Percentiles rank a stretch among this genome's conserved stretches.
phyloP scores from a whole-genome alignment of 2,329 filamentous ascomycete genomes.

The Cercospora zeina region DNA sequence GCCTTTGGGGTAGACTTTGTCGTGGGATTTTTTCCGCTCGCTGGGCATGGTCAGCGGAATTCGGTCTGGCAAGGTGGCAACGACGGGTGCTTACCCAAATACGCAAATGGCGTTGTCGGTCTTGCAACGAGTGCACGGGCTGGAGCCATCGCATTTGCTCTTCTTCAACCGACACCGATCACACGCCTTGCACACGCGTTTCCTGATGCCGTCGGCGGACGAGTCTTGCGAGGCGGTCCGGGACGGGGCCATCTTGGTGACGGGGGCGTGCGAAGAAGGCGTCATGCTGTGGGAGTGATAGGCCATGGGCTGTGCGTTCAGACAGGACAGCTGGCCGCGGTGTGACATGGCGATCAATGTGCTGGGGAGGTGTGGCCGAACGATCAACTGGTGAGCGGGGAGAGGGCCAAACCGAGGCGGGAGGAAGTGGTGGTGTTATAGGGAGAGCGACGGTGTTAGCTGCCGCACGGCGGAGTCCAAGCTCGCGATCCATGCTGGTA shows the following conservation, averaged over 20 bases:
- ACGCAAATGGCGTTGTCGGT: constrained; percentile 65
- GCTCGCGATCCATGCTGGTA: constrained; percentile 13
- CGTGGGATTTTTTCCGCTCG: constrained; percentile 65
- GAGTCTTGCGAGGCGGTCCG: constrained; percentile 34
- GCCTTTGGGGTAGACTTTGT: constrained; percentile 69
- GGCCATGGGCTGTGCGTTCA: constrained; percentile 23
- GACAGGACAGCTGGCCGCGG: constrained; percentile 27
- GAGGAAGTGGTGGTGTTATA: constrained; percentile 11
- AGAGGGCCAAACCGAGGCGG: constrained; percentile 1
- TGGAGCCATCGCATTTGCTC: constrained; percentile 66
- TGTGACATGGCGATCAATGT: constrained; percentile 20
- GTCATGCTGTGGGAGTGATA: constrained; percentile 32
- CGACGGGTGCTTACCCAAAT: constrained; percentile 50
- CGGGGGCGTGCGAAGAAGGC: constrained; percentile 26
- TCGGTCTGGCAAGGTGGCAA: not conserved
- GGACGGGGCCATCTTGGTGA: constrained; percentile 30
- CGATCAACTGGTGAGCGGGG: not conserved
- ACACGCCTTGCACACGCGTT: constrained; percentile 67
- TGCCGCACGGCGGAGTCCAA: not conserved
- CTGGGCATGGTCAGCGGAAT: constrained; percentile 22
- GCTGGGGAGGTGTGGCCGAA: not conserved
- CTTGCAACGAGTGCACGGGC: constrained; percentile 62
- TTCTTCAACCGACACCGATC: constrained; percentile 67
- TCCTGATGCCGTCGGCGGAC: constrained; percentile 45
- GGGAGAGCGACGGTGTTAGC: not conserved